These are phyloP conservation scores for Crithidia expoeki DNA, from an alignment of 208 protist species.

Conservation along the genomic window DNA sequence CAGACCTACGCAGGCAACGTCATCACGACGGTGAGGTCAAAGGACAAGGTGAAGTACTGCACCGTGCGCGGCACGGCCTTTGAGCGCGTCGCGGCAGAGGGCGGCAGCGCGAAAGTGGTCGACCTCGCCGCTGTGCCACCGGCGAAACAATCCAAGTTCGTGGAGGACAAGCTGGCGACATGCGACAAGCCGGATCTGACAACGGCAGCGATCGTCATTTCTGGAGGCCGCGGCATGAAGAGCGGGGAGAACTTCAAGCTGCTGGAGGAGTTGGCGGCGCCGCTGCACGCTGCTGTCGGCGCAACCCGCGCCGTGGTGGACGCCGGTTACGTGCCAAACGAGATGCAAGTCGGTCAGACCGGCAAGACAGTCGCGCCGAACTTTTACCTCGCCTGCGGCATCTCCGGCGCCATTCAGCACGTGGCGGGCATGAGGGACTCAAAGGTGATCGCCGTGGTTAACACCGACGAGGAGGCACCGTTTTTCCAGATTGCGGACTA, in stretches of 20 bases:
- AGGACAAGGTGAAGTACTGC: slow-evolving; percentile 92
- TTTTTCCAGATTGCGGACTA: slow-evolving; percentile 99
- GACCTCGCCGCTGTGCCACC: slow-evolving; percentile 46
- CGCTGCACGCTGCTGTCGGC: slow-evolving; percentile 94
- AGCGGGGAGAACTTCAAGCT: slow-evolving; percentile 97
- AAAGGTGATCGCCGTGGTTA: slow-evolving; percentile 97
- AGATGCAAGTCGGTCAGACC: slow-evolving; percentile 98
- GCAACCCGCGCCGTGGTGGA: slow-evolving; percentile 98
- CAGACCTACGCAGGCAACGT: slow-evolving; percentile 98
- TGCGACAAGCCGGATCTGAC: slow-evolving; percentile 95
- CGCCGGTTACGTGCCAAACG: slow-evolving; percentile 90
- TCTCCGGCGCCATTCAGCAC: slow-evolving; percentile 97
- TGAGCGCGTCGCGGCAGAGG: slow-evolving; percentile 57
- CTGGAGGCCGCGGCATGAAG: slow-evolving; percentile 97
- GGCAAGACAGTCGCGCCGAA: slow-evolving; percentile 98
- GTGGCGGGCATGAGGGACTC: slow-evolving; percentile 99
- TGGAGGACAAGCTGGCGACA: slow-evolving; percentile 51
- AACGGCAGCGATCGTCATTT: slow-evolving; percentile 91
- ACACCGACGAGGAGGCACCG: slow-evolving; percentile 98
- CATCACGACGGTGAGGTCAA: slow-evolving; percentile 93
- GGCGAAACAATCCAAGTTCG: slow-evolving; percentile 49
- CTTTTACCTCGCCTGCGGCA: slow-evolving; percentile 97
- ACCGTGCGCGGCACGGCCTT: slow-evolving; percentile 95
- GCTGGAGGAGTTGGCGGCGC: slow-evolving; percentile 94
- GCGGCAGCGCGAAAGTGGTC: slow-evolving; percentile 43